A percentile compares a stretch with the other conserved stretches of the same genome.
These are phyloP conservation scores for Fomitopsis palustris DNA, from an alignment of 1,284 basidiomycete species.

Conservation along the genomic window DNA sequence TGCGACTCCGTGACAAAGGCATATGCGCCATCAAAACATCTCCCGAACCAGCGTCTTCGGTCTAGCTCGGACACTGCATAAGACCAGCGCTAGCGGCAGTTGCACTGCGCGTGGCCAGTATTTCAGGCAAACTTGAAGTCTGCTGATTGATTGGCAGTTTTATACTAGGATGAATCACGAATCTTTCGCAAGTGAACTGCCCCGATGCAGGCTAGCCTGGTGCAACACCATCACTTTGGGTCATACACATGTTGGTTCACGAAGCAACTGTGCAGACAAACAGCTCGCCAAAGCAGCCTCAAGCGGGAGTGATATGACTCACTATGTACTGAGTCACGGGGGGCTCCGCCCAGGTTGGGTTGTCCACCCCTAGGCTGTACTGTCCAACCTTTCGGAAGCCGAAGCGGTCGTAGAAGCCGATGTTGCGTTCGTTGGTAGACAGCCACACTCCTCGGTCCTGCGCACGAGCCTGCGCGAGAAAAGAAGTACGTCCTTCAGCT, in stretches of 20 bases:
- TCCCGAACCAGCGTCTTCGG: too few species aligned
- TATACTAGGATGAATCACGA: too few species aligned
- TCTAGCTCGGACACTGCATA: too few species aligned
- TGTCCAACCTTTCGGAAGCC: not conserved
- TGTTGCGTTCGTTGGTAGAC: not conserved
- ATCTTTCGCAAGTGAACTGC: too few species aligned
- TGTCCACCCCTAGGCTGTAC: not conserved
- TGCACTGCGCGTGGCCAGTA: too few species aligned
- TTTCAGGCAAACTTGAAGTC: too few species aligned
- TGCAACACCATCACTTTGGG: too few species aligned
- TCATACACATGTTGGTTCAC: not conserved
- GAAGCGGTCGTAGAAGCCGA: not conserved
- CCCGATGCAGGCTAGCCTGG: too few species aligned
- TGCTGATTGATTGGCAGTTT: too few species aligned
- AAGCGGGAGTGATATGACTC: not conserved
- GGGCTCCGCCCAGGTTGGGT: not conserved
- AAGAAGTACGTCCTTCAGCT: not conserved
- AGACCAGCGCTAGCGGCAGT: too few species aligned
- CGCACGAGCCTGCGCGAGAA: not conserved
- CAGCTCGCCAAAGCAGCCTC: not conserved
- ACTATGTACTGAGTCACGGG: not conserved
- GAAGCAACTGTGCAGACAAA: not conserved
- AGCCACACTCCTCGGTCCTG: not conserved
- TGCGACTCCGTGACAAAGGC: too few species aligned
- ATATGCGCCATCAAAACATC: too few species aligned